Evolutionary conservation across 345 rosid genomes (phyloP).

Genomic region (Hirschfeldia incana): DNA sequence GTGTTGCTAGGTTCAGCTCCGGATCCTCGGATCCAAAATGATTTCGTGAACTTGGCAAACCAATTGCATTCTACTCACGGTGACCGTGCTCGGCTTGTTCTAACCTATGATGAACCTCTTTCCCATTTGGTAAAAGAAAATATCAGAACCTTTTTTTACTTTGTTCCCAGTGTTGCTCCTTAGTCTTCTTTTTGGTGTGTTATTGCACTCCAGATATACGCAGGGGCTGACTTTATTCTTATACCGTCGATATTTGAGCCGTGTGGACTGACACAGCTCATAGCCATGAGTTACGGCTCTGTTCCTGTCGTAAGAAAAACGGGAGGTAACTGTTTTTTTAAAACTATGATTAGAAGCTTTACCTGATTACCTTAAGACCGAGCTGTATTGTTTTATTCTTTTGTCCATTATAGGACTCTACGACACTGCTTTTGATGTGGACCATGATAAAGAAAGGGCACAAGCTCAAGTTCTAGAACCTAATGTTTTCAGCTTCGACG

Average conservation of each 20-base stretch:
- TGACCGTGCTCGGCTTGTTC: conserved; percentile 76
- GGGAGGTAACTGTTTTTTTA: conserved; percentile 53
- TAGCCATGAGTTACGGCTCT: conserved; percentile 93
- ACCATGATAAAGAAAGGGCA: conserved; percentile 83
- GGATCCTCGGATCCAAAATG: conserved; percentile 91
- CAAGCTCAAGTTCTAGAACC: conserved; percentile 78
- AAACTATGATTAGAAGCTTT: background rate
- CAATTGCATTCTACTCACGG: conserved; percentile 66
- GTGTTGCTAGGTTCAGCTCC: conserved; percentile 96
- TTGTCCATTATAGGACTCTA: conserved; percentile 58
- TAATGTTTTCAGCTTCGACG: conserved; percentile 86
- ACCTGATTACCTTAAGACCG: conserved; percentile 9
- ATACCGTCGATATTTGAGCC: conserved; percentile 99
- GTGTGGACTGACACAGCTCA: conserved; percentile 89
- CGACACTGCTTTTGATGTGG: conserved; percentile 92
- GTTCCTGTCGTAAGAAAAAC: conserved; percentile 89
- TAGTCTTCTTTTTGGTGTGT: background rate
- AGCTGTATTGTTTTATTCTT: background rate
- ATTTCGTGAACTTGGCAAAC: conserved; percentile 77
- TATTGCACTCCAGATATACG: conserved; percentile 60
- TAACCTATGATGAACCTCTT: conserved; percentile 94
- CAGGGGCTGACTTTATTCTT: conserved; percentile 88
- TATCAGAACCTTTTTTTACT: too few relatives aligned
- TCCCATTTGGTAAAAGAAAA: conserved; percentile 71
- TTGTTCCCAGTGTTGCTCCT: background rate